These are phyloP conservation scores for Candida sp. DNA, from an alignment of 1,139 yeast species.

Conservation along the genomic window DNA sequence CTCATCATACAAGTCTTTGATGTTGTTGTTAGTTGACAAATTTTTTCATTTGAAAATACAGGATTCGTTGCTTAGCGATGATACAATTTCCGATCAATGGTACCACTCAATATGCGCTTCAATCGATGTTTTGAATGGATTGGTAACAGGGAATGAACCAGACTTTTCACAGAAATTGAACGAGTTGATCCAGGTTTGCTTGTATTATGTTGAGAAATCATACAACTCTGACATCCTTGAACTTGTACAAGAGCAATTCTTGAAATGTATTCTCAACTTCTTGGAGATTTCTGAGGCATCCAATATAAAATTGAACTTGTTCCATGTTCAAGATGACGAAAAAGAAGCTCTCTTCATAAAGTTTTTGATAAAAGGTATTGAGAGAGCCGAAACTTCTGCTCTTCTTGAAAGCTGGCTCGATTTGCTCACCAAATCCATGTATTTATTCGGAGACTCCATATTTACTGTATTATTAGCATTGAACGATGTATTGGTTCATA, in stretches of 20 bases:
- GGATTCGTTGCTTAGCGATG: slow-evolving; percentile 16
- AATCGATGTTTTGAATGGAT: slow-evolving; percentile 3
- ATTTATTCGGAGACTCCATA: slow-evolving; percentile 47
- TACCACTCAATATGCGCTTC: slow-evolving; percentile 38
- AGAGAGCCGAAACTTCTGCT: slow-evolving; percentile 29
- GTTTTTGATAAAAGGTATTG: slow-evolving; percentile 39
- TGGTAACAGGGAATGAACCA: slow-evolving; percentile 56
- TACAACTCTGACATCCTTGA: slow-evolving; percentile 21
- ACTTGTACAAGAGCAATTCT: slow-evolving; percentile 23
- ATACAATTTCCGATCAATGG: slow-evolving; percentile 25
- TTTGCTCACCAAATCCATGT: slow-evolving; percentile 41
- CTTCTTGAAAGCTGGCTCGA: slow-evolving; percentile 47
- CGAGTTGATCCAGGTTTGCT: slow-evolving; percentile 23
- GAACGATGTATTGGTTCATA: slow-evolving; percentile 48
- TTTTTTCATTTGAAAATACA: slow-evolving; percentile 34
- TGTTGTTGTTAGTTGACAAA: slow-evolving; percentile 44
- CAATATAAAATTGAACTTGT: slow-evolving; percentile 25
- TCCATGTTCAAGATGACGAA: slow-evolving; percentile 28
- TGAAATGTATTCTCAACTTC: slow-evolving; percentile 27
- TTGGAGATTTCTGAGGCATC: slow-evolving; percentile 30
- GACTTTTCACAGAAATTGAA: slow-evolving; percentile 42
- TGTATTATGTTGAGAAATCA: slow-evolving; percentile 14
- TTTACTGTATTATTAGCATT: slow-evolving; percentile 49
- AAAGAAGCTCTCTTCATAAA: slow-evolving; percentile 30
- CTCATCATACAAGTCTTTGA: slow-evolving; percentile 60